Percentiles rank a stretch among this genome's conserved stretches.
Evolutionary conservation across 805 yeast species (phyloP).

Genomic region (Lipomyces mesembrius): DNA sequence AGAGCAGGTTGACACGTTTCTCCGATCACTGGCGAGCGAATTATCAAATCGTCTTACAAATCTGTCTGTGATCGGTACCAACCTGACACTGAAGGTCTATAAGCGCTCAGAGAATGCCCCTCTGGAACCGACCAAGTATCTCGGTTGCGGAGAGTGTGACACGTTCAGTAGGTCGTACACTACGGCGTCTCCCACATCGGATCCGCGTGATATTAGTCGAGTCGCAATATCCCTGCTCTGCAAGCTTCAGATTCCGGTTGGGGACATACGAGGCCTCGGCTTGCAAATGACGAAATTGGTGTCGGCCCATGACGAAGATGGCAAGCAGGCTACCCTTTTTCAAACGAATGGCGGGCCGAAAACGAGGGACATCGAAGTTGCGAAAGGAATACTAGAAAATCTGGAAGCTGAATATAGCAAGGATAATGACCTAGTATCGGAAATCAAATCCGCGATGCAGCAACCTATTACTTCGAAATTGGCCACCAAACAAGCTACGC

Average conservation of each 20-base stretch:
- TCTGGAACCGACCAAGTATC: conserved; percentile 69
- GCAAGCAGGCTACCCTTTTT: neutral
- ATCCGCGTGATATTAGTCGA: conserved; percentile 61
- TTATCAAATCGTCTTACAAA: conserved; percentile 57
- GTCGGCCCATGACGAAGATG: neutral
- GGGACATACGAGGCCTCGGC: conserved; percentile 78
- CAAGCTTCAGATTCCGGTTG: conserved; percentile 61
- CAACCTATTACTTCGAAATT: neutral
- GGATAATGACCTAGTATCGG: neutral
- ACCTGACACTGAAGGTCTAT: conserved; percentile 68
- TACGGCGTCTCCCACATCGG: conserved; percentile 66
- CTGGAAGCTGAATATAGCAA: neutral
- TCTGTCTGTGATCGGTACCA: conserved; percentile 57
- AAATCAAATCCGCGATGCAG: neutral
- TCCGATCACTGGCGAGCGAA: conserved; percentile 63
- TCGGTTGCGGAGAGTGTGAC: conserved; percentile 87
- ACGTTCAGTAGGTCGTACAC: conserved; percentile 60
- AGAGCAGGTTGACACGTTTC: conserved; percentile 66
- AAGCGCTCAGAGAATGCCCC: conserved; percentile 70
- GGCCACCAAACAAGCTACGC: conserved; percentile 28
- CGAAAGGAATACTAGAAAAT: neutral
- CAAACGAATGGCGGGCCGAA: neutral
- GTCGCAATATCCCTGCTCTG: conserved; percentile 63
- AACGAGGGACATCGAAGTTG: neutral
- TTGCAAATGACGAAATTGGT: conserved; percentile 64